phyloP scores from a whole-genome alignment of 495 filamentous ascomycete genomes.

The Cryomyces minteri region DNA sequence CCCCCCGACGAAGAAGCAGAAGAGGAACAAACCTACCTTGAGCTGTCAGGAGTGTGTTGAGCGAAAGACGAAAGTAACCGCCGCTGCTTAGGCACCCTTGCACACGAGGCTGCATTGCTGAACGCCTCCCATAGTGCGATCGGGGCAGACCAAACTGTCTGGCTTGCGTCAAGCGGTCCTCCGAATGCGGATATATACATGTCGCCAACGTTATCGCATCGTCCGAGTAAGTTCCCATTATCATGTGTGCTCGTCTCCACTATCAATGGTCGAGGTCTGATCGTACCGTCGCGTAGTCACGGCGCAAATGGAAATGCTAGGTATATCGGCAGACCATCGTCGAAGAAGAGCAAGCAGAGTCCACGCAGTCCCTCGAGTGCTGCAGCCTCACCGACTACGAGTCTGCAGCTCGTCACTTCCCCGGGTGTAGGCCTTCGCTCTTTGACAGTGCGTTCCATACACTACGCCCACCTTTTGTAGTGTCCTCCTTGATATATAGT shows the following conservation, averaged over 20 bases:
- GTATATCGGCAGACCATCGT: too few species aligned
- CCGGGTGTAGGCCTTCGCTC: not conserved
- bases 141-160: constrained; percentile 31
- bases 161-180: constrained; percentile 53
- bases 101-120: not conserved
- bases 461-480: too few species aligned
- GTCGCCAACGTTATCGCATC: constrained; percentile 44
- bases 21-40: constrained; percentile 57
- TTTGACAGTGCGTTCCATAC: not conserved
- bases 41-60: constrained; percentile 57
- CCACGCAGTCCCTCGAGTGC: too few species aligned
- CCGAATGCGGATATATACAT: constrained; percentile 47
- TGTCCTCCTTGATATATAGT: constrained; percentile 1
- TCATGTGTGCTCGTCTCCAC: too few species aligned
- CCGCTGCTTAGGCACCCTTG: not conserved
- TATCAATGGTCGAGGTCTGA: too few species aligned
- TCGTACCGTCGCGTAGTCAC: too few species aligned
- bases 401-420: too few species aligned
- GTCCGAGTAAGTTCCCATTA: constrained; percentile 27
- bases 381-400: too few species aligned
- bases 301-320: too few species aligned
- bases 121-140: constrained; percentile 22
- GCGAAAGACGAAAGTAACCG: constrained; percentile 43
- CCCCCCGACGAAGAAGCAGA: constrained; percentile 29
- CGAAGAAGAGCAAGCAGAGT: too few species aligned